Percentiles rank a stretch among this genome's conserved stretches.
These are phyloP conservation scores for Auriscalpium vulgare DNA, from an alignment of 768 basidiomycete genomes.

Conservation along the genomic window DNA sequence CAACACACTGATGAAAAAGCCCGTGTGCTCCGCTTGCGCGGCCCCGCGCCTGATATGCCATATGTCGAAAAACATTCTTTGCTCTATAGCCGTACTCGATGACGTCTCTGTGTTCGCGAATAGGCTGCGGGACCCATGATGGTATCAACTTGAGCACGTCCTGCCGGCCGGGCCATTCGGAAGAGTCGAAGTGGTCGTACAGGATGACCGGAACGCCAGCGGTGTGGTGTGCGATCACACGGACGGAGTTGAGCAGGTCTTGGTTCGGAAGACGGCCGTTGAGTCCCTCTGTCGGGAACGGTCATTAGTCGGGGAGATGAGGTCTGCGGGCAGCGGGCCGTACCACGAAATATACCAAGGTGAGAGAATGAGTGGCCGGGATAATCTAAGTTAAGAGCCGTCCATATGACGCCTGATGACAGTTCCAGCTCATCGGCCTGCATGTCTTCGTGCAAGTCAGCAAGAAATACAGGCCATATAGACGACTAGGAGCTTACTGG, in stretches of 20 bases:
- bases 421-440: slow-evolving; percentile 53
- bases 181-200: slow-evolving; percentile 65
- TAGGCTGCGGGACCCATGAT: slow-evolving; percentile 37
- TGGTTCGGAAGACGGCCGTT: slow-evolving; percentile 96
- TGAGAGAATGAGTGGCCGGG: slow-evolving; percentile 96
- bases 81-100: slow-evolving; percentile 50
- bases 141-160: slow-evolving; percentile 26
- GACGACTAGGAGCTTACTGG: slow-evolving; percentile 43
- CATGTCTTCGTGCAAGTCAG: slow-evolving; percentile 42
- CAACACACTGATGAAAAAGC: slow-evolving; percentile 69
- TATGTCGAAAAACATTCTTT: slow-evolving; percentile 61
- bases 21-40: slow-evolving; percentile 84
- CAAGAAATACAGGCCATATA: neutral
- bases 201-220: slow-evolving; percentile 72
- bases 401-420: slow-evolving; percentile 89
- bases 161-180: slow-evolving; percentile 28
- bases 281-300: slow-evolving; percentile 61
- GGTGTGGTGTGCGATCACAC: slow-evolving; percentile 61
- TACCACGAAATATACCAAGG: slow-evolving; percentile 91
- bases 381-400: slow-evolving; percentile 89
- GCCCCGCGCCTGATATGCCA: slow-evolving; percentile 72
- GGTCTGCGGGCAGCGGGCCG: slow-evolving; percentile 14
- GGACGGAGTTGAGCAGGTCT: slow-evolving; percentile 82
- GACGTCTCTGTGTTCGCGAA: slow-evolving; percentile 36
- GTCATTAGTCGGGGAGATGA: too few relatives aligned